Conservation (phyloP, 345 rosid species). For the Reutealis trisperma region DNA sequence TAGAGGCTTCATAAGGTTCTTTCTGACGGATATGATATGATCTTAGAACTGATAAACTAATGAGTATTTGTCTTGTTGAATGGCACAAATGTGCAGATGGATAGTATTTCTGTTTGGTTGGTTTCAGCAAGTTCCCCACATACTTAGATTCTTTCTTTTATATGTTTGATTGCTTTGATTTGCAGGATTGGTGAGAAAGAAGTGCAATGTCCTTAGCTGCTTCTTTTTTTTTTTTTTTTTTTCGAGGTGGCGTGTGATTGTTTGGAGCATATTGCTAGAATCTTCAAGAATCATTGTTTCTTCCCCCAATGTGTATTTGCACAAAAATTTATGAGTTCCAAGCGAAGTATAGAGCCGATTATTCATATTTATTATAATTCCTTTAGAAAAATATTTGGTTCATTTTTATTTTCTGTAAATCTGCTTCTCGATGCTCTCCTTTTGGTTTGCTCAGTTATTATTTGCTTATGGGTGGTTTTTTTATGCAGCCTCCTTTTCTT, state of each 20-base stretch:
- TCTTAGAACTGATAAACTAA: background rate
- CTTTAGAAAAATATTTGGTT: background rate
- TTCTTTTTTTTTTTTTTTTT: background rate
- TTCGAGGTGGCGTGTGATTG: background rate
- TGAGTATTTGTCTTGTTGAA: background rate
- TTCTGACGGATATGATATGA: background rate
- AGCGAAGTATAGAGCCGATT: background rate
- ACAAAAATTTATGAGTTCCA: background rate
- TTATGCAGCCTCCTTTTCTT: conserved; percentile 82
- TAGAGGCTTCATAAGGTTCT: too few species aligned
- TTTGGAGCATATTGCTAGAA: background rate
- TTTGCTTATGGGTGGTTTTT: conserved; percentile 22
- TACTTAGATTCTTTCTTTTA: too few species aligned
- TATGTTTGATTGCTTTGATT: too few species aligned
- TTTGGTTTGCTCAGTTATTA: background rate
- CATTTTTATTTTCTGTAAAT: background rate
- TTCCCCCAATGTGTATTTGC: background rate
- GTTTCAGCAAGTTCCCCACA: background rate
- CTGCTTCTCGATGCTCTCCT: background rate
- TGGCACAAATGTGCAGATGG: background rate
- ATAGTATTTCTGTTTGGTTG: background rate
- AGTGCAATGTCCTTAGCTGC: background rate
- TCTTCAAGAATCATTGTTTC: background rate
- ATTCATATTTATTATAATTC: background rate
- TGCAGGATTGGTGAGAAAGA: background rate